Conservation (phyloP, 2,329 filamentous ascomycete species). For the Phialophora expanda region DNA sequence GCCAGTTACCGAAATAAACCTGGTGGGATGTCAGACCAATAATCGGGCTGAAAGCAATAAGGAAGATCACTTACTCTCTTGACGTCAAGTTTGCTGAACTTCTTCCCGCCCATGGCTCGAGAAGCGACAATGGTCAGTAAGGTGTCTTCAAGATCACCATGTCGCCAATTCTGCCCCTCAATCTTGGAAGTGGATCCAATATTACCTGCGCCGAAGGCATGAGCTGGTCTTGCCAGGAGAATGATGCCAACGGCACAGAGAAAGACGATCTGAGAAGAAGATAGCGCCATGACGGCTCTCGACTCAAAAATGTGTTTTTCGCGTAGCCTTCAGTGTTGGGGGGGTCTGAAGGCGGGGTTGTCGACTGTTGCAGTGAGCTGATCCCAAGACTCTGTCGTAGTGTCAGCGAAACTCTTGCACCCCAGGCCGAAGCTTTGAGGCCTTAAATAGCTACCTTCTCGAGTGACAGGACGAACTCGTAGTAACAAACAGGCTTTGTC, state of each 20-base stretch:
- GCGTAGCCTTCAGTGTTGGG: not conserved
- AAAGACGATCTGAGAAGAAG: conserved; percentile 35
- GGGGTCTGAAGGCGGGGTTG: not conserved
- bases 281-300: conserved; percentile 34
- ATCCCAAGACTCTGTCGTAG: not conserved
- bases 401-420: not conserved
- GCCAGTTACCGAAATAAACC: conserved; percentile 96
- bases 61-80: conserved; percentile 52
- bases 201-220: conserved; percentile 87
- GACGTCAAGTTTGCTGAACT: conserved; percentile 85
- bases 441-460: not conserved
- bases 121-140: conserved; percentile 75
- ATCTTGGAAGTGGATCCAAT: conserved; percentile 78
- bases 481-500: not conserved
- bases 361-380: not conserved
- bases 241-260: conserved; percentile 54
- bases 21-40: conserved; percentile 48
- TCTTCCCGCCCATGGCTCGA: conserved; percentile 70
- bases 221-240: conserved; percentile 68
- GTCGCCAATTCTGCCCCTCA: conserved; percentile 85
- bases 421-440: not conserved
- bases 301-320: not conserved
- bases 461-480: not conserved
- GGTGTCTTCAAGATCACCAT: conserved; percentile 92
- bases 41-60: not conserved